Evolutionary conservation across 148 eudicot species (phyloP).

Genomic region (Beta vulgaris): DNA sequence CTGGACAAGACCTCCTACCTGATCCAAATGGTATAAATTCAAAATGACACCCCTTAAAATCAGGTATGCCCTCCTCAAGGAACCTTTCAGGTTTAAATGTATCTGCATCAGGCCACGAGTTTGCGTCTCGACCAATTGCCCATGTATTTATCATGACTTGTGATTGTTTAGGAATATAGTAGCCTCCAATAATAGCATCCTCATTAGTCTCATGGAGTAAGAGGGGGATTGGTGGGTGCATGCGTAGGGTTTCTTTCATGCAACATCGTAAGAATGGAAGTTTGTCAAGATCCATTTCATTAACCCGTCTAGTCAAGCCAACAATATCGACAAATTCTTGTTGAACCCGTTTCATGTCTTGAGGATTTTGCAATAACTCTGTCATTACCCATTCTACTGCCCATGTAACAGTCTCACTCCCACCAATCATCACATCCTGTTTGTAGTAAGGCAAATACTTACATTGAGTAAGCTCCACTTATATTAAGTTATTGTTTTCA

Average conservation of each 20-base stretch:
- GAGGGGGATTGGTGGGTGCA: constrained; percentile 63
- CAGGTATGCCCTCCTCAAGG: constrained; percentile 41
- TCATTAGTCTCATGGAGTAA: constrained; percentile 56
- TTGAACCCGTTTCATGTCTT: constrained; percentile 52
- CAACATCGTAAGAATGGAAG: constrained; percentile 43
- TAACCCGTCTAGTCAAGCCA: constrained; percentile 41
- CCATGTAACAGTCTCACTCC: constrained; percentile 71
- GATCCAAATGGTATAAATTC: constrained; percentile 73
- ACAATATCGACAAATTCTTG: constrained; percentile 46
- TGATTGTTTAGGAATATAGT: constrained; percentile 38
- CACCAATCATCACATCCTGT: constrained; percentile 79
- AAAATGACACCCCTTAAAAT: constrained; percentile 51
- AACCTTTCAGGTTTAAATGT: constrained; percentile 44
- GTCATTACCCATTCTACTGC: constrained; percentile 71
- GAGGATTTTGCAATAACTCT: constrained; percentile 53
- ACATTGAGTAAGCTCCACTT: no score
- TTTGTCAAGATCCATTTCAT: constrained; percentile 56
- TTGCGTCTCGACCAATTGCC: constrained; percentile 48
- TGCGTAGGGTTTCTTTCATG: constrained; percentile 54
- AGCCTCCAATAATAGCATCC: constrained; percentile 39
- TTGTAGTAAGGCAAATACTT: no score
- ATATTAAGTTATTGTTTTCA: no score
- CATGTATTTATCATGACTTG: constrained; percentile 52
- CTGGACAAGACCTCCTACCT: constrained; percentile 67
- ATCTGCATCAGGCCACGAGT: constrained; percentile 45